Evolutionary conservation across 2,329 filamentous ascomycete genomes (phyloP), one percentile per base, ranked within the genome.

Genomic region (Gaeumannomyces sp.): DNA sequence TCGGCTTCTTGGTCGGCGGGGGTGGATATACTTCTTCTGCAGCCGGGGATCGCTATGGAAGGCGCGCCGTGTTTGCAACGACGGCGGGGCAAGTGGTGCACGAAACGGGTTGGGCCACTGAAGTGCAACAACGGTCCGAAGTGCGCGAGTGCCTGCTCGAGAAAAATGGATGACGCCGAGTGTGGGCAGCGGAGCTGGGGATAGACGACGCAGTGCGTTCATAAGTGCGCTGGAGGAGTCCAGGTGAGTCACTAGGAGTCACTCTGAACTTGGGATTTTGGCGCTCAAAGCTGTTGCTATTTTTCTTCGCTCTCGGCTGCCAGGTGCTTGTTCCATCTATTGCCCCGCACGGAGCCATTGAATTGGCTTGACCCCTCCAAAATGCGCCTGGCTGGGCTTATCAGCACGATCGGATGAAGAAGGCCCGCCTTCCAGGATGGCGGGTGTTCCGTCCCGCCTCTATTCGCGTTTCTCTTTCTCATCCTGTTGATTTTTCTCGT

Each of bases 191-290:
- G 53, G 33, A 35, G 35, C 16, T 33, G 7, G 28, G 22, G 25
- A 31, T 25, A 50, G 61, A 25, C 45, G 45, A 53, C 62, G 62
- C 25, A 66, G 62, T 63, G 66, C 68, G 68, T 70, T 71, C 72
- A 74, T 73, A 65, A 70, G 71, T 67, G 63, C 67, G 60, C 19
- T 22, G 28, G 35, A 25, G 57, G 4, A n/a, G 59, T 31, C 28
- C 27, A 64, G 35, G 70, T 72, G 71, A 72, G 69, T 72, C 71
- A 72, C 68, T 63, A 65, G 65, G 58, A 22, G 8, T 45, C 62
- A 64, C 62, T 59, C 35, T 27, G 62, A 28, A 57, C 35, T 64
- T 27, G 33, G 35, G 38, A n/a, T 53, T 59, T 53, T 53, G 57
- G 57, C 27, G 33, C 33, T 59, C 53, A 33, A 64, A 59, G 62